Conservation (phyloP, 768 basidiomycete species). For the Pisolithus tinctorius region DNA sequence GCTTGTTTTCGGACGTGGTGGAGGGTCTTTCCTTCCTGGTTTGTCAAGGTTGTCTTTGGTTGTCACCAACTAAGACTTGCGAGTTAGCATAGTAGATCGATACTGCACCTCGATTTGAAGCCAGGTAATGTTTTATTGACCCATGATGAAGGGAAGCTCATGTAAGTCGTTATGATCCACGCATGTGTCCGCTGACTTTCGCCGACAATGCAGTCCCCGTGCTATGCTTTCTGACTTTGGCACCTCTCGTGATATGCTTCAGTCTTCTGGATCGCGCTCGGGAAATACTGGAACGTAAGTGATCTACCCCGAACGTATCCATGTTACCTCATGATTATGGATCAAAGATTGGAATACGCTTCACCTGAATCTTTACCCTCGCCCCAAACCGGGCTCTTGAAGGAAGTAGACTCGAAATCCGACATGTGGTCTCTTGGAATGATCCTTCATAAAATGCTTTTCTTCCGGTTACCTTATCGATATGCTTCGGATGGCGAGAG, state of each 20-base stretch:
- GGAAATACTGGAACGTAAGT: conserved; percentile 94
- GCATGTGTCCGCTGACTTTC: not conserved
- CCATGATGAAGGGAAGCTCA: conserved; percentile 79
- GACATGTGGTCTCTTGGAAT: conserved; percentile 99
- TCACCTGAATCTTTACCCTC: conserved; percentile 83
- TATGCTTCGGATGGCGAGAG: conserved; percentile 60
- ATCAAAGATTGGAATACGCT: conserved; percentile 69
- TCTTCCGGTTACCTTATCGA: conserved; percentile 82
- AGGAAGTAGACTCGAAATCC: conserved; percentile 75
- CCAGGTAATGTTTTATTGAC: conserved; percentile 91
- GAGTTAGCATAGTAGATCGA: conserved; percentile 68
- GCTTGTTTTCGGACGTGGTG: conserved; percentile 77
- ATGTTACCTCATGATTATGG: not conserved
- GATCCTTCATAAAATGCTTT: conserved; percentile 90
- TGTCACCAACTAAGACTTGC: conserved; percentile 4
- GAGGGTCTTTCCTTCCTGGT: conserved; percentile 87
- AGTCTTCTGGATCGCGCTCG: conserved; percentile 58
- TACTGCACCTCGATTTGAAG: conserved; percentile 90
- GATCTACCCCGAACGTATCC: not conserved
- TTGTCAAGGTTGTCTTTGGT: conserved; percentile 16
- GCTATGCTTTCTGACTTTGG: conserved; percentile 97
- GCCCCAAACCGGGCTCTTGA: conserved; percentile 54
- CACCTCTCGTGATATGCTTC: conserved; percentile 86
- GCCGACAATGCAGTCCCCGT: conserved; percentile 52
- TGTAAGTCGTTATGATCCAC: conserved; percentile 39